Evolutionary conservation across 768 basidiomycete species (phyloP).

Genomic region (Leccinum arenicola): DNA sequence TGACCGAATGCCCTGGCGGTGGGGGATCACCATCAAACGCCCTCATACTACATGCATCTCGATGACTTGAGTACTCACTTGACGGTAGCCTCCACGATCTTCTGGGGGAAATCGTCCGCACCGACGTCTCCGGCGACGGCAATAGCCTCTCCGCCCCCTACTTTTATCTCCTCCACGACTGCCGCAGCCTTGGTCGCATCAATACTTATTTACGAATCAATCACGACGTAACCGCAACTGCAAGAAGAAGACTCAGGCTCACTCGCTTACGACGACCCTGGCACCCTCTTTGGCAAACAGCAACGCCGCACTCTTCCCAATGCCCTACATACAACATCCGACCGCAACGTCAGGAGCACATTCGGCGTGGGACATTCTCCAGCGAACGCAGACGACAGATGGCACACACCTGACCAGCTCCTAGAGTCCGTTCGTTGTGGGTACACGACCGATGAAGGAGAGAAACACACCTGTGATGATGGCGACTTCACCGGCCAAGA

Average conservation of each 20-base stretch:
- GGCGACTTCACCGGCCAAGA: conserved; percentile 75
- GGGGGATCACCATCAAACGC: not conserved
- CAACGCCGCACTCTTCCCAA: conserved; percentile 71
- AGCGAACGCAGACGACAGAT: not conserved
- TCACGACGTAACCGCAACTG: not conserved
- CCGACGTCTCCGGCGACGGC: conserved; percentile 78
- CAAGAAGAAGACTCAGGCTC: conserved; percentile 15
- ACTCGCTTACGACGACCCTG: conserved; percentile 86
- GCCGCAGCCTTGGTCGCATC: conserved; percentile 64
- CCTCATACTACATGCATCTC: not conserved
- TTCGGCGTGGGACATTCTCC: no score
- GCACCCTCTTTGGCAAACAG: conserved; percentile 84
- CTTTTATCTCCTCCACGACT: conserved; percentile 73
- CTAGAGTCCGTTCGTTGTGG: conserved; percentile 32
- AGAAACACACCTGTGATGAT: conserved; percentile 72
- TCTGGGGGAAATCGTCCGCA: conserved; percentile 80
- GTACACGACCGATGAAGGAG: not conserved
- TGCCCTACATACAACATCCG: conserved; percentile 50
- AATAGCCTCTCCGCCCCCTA: conserved; percentile 69
- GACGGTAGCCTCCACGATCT: conserved; percentile 71
- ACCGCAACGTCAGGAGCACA: not conserved
- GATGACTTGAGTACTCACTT: conserved; percentile 49
- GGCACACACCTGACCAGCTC: conserved; percentile 66
- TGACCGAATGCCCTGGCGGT: conserved; percentile 69
- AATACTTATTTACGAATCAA: conserved; percentile 45